These are phyloP conservation scores for Beauveria sp. DNA, from an alignment of 2,329 filamentous ascomycete genomes.

Conservation along the genomic window DNA sequence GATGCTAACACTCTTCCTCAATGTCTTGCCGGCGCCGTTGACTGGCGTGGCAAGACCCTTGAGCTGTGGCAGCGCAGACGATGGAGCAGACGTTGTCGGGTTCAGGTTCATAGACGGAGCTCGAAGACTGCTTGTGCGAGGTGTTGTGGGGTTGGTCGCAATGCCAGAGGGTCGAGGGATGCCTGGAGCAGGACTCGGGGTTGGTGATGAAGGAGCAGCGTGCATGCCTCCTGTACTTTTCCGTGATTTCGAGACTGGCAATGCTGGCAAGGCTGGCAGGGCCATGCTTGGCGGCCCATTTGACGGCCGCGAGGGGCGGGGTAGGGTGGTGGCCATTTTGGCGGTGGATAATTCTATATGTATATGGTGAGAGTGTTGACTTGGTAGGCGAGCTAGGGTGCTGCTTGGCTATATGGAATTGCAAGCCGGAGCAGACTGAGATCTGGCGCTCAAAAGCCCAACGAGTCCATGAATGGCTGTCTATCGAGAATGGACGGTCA, in stretches of 20 bases:
- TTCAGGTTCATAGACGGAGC: constrained; percentile 48
- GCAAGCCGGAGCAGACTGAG: background rate
- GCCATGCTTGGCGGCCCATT: constrained; percentile 64
- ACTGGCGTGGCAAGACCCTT: constrained; percentile 44
- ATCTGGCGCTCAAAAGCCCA: background rate
- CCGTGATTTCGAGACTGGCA: constrained; percentile 66
- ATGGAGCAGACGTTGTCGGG: constrained; percentile 46
- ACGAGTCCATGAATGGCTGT: constrained; percentile 5
- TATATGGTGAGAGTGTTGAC: constrained; percentile 8
- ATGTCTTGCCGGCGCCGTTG: constrained; percentile 55
- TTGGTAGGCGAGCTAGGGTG: background rate
- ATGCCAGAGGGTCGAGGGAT: constrained; percentile 14
- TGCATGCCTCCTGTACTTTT: constrained; percentile 50
- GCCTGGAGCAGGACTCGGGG: background rate
- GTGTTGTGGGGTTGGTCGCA: constrained; percentile 38
- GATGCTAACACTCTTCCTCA: constrained; percentile 87
- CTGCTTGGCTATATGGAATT: background rate
- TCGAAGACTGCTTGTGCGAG: constrained; percentile 48
- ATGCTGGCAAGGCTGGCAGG: constrained; percentile 67
- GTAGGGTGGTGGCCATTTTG: constrained; percentile 53
- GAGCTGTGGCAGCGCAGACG: constrained; percentile 47
- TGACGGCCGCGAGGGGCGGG: constrained; percentile 59
- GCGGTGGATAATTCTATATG: background rate
- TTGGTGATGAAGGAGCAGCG: constrained; percentile 24
- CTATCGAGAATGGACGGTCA: background rate